These are phyloP conservation scores for Sambucus nigra DNA, from an alignment of 129 eudicot genomes.

Conservation along the genomic window DNA sequence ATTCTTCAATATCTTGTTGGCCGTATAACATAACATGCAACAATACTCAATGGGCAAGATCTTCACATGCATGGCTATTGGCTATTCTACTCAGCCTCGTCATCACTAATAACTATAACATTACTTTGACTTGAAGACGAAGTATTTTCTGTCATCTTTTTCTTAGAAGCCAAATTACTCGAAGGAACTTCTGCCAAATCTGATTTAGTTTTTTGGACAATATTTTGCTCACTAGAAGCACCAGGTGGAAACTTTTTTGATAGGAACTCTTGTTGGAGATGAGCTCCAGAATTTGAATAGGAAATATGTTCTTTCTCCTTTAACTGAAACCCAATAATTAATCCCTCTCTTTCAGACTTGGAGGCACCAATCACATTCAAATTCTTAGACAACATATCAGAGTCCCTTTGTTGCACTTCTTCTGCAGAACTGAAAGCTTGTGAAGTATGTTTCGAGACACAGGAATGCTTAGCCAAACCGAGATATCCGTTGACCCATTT, in stretches of 20 bases:
- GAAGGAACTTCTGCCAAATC: not conserved
- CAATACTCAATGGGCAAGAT: too few species aligned
- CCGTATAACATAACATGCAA: too few species aligned
- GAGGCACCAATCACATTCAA: not conserved
- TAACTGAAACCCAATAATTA: not conserved
- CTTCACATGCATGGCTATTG: not conserved
- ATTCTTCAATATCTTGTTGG: too few species aligned
- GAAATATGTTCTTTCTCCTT: not conserved
- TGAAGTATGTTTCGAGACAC: not conserved
- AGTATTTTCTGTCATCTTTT: not conserved
- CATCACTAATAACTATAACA: conserved; percentile 24
- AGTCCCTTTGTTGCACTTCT: not conserved
- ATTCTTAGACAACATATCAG: not conserved
- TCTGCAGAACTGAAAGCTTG: not conserved
- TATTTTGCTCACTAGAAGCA: not conserved
- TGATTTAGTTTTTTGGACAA: not conserved
- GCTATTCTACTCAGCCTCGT: conserved; percentile 28
- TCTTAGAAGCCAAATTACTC: conserved; percentile 4
- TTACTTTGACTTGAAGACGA: not conserved
- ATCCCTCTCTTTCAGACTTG: not conserved
- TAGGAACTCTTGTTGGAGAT: not conserved
- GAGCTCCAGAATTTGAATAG: not conserved
- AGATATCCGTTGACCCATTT: conserved; percentile 35
- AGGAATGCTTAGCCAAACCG: conserved; percentile 3
- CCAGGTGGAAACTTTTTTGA: not conserved